Evolutionary conservation across 352 stramenopile species (phyloP), one percentile per base, ranked within the genome.

Genomic region (Phytopythium oedochilum): DNA sequence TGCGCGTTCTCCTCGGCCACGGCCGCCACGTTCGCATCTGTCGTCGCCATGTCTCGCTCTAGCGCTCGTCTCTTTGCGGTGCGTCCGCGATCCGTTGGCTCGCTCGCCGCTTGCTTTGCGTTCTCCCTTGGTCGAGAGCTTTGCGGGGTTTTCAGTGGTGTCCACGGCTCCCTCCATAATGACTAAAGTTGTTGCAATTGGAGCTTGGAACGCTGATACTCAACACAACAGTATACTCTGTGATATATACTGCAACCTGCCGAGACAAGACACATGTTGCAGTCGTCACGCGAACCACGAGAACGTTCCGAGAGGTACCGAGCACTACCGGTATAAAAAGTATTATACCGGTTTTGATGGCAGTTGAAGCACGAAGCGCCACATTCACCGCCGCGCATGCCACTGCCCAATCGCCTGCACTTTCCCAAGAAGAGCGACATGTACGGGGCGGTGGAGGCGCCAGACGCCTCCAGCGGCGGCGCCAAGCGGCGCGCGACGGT

Each of bases 1-100:
- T 70, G 67, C 64, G 55, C 67, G 64, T 53, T 68, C 45, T 88
- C 77, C 53, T 89, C 78, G 23, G 55, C 57, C 34, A 60, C 63
- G 31, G 42, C 47, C n/a, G 59, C 53, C 35, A 38, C 53, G 12
- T 54, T 68, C 17, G 54, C 53, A 35, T 59, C 55, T n/a, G 39
- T 56, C 59, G 67, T 61, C 25, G 61, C 61, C 68, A 71, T 52
- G 7, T 5, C 29, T 36, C 32, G 32, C 11, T 75, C 48, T 5
- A 5, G 10, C 32, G 32, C 11, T 75, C 48, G 23, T 44, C 38
- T 25, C 38, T 23, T 18, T n/a, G n/a, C n/a, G n/a, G n/a, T n/a
- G n/a, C 18, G 5, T 44, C 38, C 38, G 18, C n/a, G n/a, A n/a
- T n/a, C n/a, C n/a, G n/a, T n/a, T n/a, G n/a, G n/a, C n/a, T n/a